A percentile compares a stretch with the other conserved stretches of the same genome.
phyloP scores from a whole-genome alignment of 2,329 filamentous ascomycete genomes.

The Exophiala oligosperma region DNA sequence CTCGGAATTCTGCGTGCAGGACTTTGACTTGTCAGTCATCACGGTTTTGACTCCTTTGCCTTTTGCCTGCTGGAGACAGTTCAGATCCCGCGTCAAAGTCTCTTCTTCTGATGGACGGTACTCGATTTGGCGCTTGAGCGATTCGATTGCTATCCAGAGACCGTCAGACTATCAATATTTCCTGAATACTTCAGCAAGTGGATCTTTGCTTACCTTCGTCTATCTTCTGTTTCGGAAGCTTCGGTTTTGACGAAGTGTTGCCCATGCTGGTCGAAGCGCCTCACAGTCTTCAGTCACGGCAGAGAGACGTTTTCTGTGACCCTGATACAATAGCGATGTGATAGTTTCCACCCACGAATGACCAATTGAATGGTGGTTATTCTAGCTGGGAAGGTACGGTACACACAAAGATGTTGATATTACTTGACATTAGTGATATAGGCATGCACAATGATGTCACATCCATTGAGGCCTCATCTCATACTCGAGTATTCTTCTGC shows the following conservation, averaged over 20 bases:
- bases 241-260: background rate
- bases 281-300: too few relatives aligned
- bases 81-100: background rate
- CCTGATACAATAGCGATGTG: too few relatives aligned
- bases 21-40: background rate
- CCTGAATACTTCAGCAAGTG: background rate
- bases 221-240: background rate
- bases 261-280: background rate
- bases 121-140: background rate
- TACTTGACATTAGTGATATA: too few relatives aligned
- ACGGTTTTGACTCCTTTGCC: background rate
- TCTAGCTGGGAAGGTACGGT: too few relatives aligned
- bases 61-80: background rate
- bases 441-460: too few relatives aligned
- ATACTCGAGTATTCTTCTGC: too few relatives aligned
- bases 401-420: too few relatives aligned
- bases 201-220: background rate
- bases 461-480: too few relatives aligned
- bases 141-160: background rate
- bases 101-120: conserved; percentile 1
- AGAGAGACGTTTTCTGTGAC: too few relatives aligned
- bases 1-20: background rate
- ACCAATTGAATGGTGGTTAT: too few relatives aligned
- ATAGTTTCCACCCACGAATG: too few relatives aligned
- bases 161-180: background rate